Percentiles rank a stretch among this genome's conserved stretches.
Conservation (phyloP, 2,329 filamentous ascomycete species). For the Diaporthe australafricana region DNA sequence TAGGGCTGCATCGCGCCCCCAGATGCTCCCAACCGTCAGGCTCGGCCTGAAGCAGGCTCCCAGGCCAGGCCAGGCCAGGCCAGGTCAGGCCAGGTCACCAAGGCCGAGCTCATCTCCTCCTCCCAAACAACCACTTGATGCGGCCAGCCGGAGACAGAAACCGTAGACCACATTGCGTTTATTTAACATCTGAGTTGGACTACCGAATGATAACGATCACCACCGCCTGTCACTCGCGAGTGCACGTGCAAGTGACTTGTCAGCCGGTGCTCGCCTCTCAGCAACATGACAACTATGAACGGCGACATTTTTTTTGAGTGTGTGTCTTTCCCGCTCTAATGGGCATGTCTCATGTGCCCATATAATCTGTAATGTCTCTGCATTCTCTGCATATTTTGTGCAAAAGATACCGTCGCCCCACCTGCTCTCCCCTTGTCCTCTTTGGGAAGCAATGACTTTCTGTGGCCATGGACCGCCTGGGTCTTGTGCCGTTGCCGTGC, state of each 20-base stretch:
- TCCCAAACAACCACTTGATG: constrained; percentile 1
- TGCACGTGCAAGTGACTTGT: no score
- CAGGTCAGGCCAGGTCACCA: neutral
- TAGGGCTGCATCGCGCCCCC: neutral
- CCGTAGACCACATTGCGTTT: no score
- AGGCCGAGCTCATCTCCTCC: neutral
- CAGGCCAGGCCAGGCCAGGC: neutral
- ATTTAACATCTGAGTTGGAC: neutral
- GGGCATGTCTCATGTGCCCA: neutral
- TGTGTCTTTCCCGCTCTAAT: neutral
- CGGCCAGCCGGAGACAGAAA: neutral
- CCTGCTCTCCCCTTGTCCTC: neutral
- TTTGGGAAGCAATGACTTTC: no score
- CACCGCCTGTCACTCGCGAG: no score
- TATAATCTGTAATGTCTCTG: neutral
- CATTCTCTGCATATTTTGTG: neutral
- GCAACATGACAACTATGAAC: no score
- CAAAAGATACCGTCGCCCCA: neutral
- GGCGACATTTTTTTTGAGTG: neutral
- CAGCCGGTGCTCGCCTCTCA: no score
- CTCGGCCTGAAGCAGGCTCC: constrained; percentile 9
- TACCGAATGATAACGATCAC: no score
- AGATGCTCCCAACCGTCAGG: neutral
- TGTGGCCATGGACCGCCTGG: neutral
- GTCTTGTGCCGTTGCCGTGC: no score